Base-by-base conservation (phyloP, 2,329 filamentous ascomycete genomes). In the Ceratocystiopsis sp. region DNA sequence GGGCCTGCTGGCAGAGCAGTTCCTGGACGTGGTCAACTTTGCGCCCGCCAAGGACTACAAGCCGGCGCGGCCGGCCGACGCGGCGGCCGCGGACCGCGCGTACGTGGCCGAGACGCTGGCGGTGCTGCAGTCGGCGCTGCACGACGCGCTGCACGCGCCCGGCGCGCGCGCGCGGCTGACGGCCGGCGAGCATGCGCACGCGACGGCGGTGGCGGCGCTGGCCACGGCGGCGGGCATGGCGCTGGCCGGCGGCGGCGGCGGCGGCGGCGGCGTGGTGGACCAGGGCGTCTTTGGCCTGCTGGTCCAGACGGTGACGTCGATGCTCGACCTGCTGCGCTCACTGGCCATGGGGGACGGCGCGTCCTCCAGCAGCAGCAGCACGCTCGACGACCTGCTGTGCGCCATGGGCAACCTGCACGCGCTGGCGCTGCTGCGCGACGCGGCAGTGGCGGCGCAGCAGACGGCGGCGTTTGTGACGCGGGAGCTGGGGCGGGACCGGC, bases 11-110 rank as follows among this genome's bases (percentile, higher is more conserved):
- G 52, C 66, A 0, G 72, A 76, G 49, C 61, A 62, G 4, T 74
- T 71, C 51, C 59, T 73, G 14, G 67, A 72, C 40, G 48, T 70
- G 2, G 53, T 75, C 6, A 52, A 54, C 19, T 68, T 66, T 52
- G 68, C 65, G 42, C 60, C 68, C 2, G 63, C 68, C 0, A 60
- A 68, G 2, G 61, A 66, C 8, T 69, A 70, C 57, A 75, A 73
- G 50, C 60, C 65, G 2, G 46, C 54, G 17, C 66, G 63, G 25
- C 49, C 61, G 0, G 49, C 54, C 3, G 58, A 63, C 1, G 56
- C 59, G 0, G 55, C 60, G 0, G 53, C 57, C 10, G 50, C 59
- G 1, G 69, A 75, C 36, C 61, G 64, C 36, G 56, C 59, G 3
- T 69, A 65, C 42, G 57, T 67, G 1, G 45, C 61, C 0, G 64